Conservation (phyloP, 2,329 filamentous ascomycete species). For the Alternaria arborescens region DNA sequence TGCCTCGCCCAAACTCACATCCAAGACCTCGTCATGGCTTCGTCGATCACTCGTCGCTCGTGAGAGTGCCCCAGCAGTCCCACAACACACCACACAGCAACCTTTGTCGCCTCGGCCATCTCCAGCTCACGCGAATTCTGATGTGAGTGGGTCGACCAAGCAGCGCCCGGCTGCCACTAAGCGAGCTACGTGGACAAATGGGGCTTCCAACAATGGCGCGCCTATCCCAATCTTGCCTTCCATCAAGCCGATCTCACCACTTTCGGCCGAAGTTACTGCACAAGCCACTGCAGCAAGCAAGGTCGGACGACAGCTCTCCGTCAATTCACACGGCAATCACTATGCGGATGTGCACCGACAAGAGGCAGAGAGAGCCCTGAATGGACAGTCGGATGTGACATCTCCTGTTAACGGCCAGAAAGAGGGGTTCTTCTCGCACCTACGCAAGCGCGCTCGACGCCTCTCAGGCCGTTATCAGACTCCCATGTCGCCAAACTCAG, state of each 20-base stretch:
- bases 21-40: slow-evolving; percentile 93
- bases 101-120: slow-evolving; percentile 54
- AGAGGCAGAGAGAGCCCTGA: slow-evolving; percentile 89
- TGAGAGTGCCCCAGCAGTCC: slow-evolving; percentile 70
- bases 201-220: slow-evolving; percentile 74
- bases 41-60: slow-evolving; percentile 90
- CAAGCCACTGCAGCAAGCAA: slow-evolving; percentile 85
- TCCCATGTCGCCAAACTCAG: slow-evolving; percentile 77
- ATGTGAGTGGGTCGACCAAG: slow-evolving; percentile 58
- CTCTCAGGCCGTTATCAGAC: slow-evolving; percentile 91
- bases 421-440: slow-evolving; percentile 97
- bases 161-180: slow-evolving; percentile 71
- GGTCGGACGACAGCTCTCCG: slow-evolving; percentile 91
- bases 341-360: slow-evolving; percentile 89
- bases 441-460: slow-evolving; percentile 89
- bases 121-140: slow-evolving; percentile 55
- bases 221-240: slow-evolving; percentile 97
- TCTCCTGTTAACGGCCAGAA: slow-evolving; percentile 83
- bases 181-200: slow-evolving; percentile 92
- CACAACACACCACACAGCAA: slow-evolving; percentile 54
- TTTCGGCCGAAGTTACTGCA: slow-evolving; percentile 92
- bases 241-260: slow-evolving; percentile 91
- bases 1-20: slow-evolving; percentile 67
- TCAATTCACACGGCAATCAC: slow-evolving; percentile 91
- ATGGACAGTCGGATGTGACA: slow-evolving; percentile 77